phyloP scores from a whole-genome alignment of 1,284 basidiomycete genomes.

The Wallemia mellicola region DNA sequence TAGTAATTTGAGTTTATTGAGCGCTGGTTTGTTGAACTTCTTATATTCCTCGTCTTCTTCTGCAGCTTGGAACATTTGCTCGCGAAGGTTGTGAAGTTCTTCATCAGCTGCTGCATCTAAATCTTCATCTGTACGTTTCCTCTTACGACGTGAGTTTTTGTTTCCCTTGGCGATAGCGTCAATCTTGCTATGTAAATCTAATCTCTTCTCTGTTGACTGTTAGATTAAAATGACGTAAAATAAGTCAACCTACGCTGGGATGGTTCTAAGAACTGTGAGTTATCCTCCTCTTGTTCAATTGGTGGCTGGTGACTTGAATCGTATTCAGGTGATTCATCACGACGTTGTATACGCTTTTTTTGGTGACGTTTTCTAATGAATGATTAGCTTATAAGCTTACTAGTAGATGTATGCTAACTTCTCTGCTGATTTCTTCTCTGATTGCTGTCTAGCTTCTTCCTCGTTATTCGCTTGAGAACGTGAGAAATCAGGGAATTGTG shows the following conservation, averaged over 20 bases:
- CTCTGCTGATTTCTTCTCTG: no score
- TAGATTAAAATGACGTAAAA: no score
- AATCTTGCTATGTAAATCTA: neutral
- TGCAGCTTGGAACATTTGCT: constrained; percentile 61
- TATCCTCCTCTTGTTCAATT: no score
- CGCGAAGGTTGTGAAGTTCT: constrained; percentile 51
- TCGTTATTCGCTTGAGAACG: neutral
- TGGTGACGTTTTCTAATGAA: neutral
- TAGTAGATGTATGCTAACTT: neutral
- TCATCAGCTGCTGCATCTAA: constrained; percentile 74
- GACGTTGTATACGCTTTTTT: neutral
- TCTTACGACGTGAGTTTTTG: neutral
- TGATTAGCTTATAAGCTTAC: neutral
- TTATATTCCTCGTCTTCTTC: constrained; percentile 60
- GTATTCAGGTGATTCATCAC: neutral
- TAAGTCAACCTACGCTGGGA: neutral
- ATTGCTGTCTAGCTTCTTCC: no score
- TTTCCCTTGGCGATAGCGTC: neutral
- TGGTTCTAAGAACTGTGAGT: no score
- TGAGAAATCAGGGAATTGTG: neutral
- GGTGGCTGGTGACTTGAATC: no score
- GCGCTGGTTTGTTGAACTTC: constrained; percentile 49
- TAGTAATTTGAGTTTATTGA: constrained; percentile 53
- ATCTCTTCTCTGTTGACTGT: no score
- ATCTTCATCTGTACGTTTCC: constrained; percentile 12